A percentile compares a stretch with the other conserved stretches of the same genome.
Conservation (phyloP, 1,284 basidiomycete species). For the Xerocomus nothofagi region DNA sequence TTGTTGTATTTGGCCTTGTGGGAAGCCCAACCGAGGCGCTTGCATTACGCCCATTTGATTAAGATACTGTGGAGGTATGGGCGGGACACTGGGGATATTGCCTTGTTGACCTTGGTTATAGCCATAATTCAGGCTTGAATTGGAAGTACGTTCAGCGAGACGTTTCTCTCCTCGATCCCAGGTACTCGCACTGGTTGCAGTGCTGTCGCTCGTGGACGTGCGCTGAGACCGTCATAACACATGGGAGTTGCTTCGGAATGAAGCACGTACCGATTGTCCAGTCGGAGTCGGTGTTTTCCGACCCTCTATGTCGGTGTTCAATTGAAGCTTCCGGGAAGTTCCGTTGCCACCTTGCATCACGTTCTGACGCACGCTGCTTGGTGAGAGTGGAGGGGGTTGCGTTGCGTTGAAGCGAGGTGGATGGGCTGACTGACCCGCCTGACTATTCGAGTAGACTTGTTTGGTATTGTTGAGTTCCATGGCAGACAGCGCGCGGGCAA, state of each 20-base stretch:
- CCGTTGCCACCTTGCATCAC: slow-evolving; percentile 35
- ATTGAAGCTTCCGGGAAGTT: slow-evolving; percentile 45
- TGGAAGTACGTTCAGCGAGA: slow-evolving; percentile 57
- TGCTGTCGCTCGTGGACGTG: slow-evolving; percentile 37
- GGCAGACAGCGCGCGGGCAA: slow-evolving; percentile 66
- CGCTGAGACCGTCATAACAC: slow-evolving; percentile 19
- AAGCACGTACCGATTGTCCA: slow-evolving; percentile 45
- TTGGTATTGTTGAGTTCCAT: slow-evolving; percentile 52
- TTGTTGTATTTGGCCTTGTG: slow-evolving; percentile 33
- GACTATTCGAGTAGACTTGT: slow-evolving; percentile 37
- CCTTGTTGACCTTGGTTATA: slow-evolving; percentile 53
- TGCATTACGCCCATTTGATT: slow-evolving; percentile 46
- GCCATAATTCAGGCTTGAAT: slow-evolving; percentile 64
- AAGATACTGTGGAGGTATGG: slow-evolving; percentile 69
- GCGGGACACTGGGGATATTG: slow-evolving; percentile 61
- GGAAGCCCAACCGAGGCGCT: slow-evolving; percentile 45
- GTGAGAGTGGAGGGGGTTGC: slow-evolving; percentile 47
- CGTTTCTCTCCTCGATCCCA: slow-evolving; percentile 68
- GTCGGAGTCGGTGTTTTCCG: slow-evolving; percentile 57
- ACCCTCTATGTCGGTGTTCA: slow-evolving; percentile 62
- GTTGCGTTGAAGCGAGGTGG: slow-evolving; percentile 67
- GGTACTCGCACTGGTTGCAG: slow-evolving; percentile 39
- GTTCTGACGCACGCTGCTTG: slow-evolving; percentile 42
- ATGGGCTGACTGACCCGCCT: slow-evolving; percentile 52
- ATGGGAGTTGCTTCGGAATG: slow-evolving; percentile 32